Evolutionary conservation across 192 early-diverging fungal species (phyloP).

Genomic region (Backusella circina): DNA sequence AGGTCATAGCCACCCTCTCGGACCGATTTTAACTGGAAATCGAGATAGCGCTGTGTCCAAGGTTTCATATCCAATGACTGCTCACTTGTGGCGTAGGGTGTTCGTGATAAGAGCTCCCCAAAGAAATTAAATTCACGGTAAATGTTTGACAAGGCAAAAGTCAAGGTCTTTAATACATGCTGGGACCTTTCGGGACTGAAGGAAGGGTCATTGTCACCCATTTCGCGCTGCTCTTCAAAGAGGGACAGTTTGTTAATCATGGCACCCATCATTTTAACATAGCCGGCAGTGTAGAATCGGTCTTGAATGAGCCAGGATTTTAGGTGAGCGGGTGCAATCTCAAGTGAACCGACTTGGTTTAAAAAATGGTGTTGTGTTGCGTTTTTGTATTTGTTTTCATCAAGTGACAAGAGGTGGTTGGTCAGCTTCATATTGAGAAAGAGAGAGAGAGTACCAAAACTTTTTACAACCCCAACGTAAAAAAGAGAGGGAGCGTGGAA

Average conservation of each 20-base stretch:
- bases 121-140: slow-evolving; percentile 20
- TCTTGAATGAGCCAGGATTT: slow-evolving; percentile 21
- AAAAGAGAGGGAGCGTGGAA: neutral
- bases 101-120: slow-evolving; percentile 5
- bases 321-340: slow-evolving; percentile 8
- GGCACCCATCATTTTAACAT: slow-evolving; percentile 16
- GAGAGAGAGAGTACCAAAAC: neutral
- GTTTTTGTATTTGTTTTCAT: slow-evolving; percentile 11
- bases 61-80: neutral
- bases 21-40: slow-evolving; percentile 19
- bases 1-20: slow-evolving; percentile 10
- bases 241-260: slow-evolving; percentile 14
- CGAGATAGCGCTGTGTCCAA: slow-evolving; percentile 12
- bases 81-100: neutral
- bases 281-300: slow-evolving; percentile 18
- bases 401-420: slow-evolving; percentile 16
- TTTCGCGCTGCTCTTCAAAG: neutral
- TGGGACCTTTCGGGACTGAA: neutral
- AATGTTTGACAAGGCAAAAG: slow-evolving; percentile 19
- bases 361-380: slow-evolving; percentile 20
- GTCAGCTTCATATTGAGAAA: slow-evolving; percentile 17
- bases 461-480: neutral
- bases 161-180: slow-evolving; percentile 7
- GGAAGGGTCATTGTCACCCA: slow-evolving; percentile 2
- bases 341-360: slow-evolving; percentile 9